Conservation (phyloP, 1,139 yeast species). For the Kluyveromyces marxianus region DNA sequence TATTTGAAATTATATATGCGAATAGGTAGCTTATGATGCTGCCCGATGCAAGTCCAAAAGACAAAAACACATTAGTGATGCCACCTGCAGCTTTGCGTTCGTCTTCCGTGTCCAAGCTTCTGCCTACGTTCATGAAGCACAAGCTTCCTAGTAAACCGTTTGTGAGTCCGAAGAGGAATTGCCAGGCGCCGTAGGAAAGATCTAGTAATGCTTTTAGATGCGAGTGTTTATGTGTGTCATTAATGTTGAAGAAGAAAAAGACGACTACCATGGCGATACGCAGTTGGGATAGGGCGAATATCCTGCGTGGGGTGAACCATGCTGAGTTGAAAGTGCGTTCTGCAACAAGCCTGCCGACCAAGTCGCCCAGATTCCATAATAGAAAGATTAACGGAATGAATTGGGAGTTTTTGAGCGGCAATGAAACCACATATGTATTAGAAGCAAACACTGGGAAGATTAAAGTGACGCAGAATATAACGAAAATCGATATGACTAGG, state of each 20-base stretch:
- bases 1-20: slow-evolving; percentile 30
- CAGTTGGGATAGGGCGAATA: slow-evolving; percentile 45
- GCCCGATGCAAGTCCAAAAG: slow-evolving; percentile 71
- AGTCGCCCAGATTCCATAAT: slow-evolving; percentile 86
- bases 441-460: slow-evolving; percentile 90
- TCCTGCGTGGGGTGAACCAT: slow-evolving; percentile 23
- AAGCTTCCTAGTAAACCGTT: slow-evolving; percentile 83
- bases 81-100: slow-evolving; percentile 95
- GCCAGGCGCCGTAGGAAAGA: slow-evolving; percentile 56
- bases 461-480: slow-evolving; percentile 69
- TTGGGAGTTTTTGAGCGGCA: slow-evolving; percentile 32
- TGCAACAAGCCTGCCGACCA: slow-evolving; percentile 70
- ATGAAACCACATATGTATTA: slow-evolving; percentile 40
- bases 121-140: slow-evolving; percentile 73
- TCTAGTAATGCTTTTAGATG: slow-evolving; percentile 49
- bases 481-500: slow-evolving; percentile 63
- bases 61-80: slow-evolving; percentile 69
- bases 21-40: slow-evolving; percentile 65
- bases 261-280: slow-evolving; percentile 56
- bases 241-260: slow-evolving; percentile 56
- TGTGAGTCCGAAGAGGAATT: slow-evolving; percentile 72
- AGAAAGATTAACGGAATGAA: slow-evolving; percentile 74
- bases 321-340: slow-evolving; percentile 28
- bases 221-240: slow-evolving; percentile 5
- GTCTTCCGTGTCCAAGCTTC: slow-evolving; percentile 45